Conservation (phyloP, 2,329 filamentous ascomycete genomes). For the Malbranchea zuffiana region DNA sequence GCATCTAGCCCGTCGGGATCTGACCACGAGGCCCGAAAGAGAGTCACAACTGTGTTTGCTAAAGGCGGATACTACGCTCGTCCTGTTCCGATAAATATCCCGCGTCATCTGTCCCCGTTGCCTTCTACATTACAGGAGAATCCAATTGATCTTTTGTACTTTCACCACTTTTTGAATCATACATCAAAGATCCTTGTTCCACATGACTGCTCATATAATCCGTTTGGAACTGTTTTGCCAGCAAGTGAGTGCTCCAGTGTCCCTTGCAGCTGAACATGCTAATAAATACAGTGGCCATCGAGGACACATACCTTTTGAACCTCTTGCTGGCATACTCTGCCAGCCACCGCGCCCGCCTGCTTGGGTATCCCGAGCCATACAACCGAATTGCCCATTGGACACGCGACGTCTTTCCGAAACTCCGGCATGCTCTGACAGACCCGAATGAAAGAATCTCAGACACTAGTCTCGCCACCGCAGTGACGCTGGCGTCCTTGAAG, state of each 20-base stretch:
- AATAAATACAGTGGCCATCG: constrained; percentile 33
- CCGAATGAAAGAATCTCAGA: constrained; percentile 55
- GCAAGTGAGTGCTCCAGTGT: constrained; percentile 41
- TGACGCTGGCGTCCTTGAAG: constrained; percentile 74
- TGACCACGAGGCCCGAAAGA: constrained; percentile 39
- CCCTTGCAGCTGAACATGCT: constrained; percentile 31
- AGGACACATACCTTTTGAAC: constrained; percentile 53
- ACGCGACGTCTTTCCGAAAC: constrained; percentile 54
- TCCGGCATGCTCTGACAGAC: constrained; percentile 56
- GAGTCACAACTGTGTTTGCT: constrained; percentile 43
- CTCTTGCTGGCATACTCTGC: constrained; percentile 72
- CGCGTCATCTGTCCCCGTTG: constrained; percentile 46
- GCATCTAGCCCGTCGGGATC: constrained; percentile 30
- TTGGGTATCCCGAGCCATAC: constrained; percentile 61
- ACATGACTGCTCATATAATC: constrained; percentile 51
- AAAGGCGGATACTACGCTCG: constrained; percentile 58
- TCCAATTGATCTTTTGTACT: constrained; percentile 69
- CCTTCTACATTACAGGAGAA: constrained; percentile 53
- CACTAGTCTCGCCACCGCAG: constrained; percentile 65
- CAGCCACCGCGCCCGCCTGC: constrained; percentile 65
- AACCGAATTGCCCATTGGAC: constrained; percentile 74
- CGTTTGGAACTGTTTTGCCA: constrained; percentile 51
- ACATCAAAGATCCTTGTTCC: constrained; percentile 58
- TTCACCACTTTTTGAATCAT: constrained; percentile 66
- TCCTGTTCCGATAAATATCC: constrained; percentile 55